These are phyloP conservation scores for Nyctanthes arbortristis DNA, from an alignment of 257 asterid species.

Conservation along the genomic window DNA sequence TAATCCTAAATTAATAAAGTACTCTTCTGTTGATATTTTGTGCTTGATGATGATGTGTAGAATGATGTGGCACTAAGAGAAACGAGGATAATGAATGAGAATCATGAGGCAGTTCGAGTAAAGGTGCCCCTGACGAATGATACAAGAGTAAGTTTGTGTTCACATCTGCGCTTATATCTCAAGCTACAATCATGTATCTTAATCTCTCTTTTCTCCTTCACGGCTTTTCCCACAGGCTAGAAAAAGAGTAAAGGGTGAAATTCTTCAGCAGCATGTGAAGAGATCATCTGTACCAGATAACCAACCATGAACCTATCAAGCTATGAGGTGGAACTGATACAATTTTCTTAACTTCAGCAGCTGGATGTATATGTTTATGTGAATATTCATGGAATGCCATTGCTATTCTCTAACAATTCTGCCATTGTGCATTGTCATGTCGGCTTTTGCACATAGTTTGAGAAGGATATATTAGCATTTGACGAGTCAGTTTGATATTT, in stretches of 20 bases:
- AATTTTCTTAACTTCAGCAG: not conserved
- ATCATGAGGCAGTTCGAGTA: slow-evolving; percentile 26
- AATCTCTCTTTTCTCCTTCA: not conserved
- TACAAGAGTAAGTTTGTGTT: slow-evolving; percentile 30
- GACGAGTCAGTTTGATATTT: not conserved
- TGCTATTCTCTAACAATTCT: not conserved
- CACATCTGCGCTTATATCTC: not conserved
- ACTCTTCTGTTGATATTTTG: slow-evolving; percentile 26
- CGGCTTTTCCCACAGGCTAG: slow-evolving; percentile 33
- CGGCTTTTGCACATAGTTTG: not conserved
- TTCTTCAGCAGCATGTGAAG: slow-evolving; percentile 39
- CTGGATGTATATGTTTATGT: not conserved
- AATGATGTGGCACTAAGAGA: slow-evolving; percentile 34
- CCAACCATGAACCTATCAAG: slow-evolving; percentile 41
- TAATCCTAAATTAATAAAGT: slow-evolving; percentile 4
- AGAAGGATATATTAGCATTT: not conserved
- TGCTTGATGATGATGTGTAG: slow-evolving; percentile 33
- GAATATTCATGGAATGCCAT: not conserved
- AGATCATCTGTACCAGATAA: slow-evolving; percentile 38
- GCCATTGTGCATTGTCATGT: not conserved
- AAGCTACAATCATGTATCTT: not conserved
- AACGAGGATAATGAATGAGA: slow-evolving; percentile 40
- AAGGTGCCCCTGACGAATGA: slow-evolving; percentile 34
- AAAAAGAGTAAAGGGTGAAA: slow-evolving; percentile 50
- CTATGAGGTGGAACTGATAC: slow-evolving; percentile 46